Evolutionary conservation across 176 grass and related monocot species (phyloP), one percentile per base, ranked within the genome.

Genomic region (Juncus effusus): DNA sequence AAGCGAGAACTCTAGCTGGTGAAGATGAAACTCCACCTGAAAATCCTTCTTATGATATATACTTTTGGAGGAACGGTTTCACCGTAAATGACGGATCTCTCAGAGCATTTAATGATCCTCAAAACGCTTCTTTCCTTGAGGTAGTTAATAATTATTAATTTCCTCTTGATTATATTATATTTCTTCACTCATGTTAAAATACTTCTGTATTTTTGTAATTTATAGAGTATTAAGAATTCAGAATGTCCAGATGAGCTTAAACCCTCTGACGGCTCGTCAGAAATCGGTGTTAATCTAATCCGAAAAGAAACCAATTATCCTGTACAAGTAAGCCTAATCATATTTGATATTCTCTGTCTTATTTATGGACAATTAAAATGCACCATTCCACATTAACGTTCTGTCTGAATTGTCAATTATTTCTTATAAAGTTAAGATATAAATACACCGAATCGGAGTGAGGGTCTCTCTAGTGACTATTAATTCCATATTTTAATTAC

Each of bases 51-150:
- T 84, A 90, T 57, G 82, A 78, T 72, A 77, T 99, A 57, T 85
- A 76, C 63, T 94, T 94, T 37, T 99, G 89, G 89, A 94, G 63
- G 10, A 78, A 94, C 71, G 95, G 95, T 13, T 99, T 99, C 52
- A 90, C 89, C 56, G 85, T 99, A 53, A 86, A 97, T 60, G 76
- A 87, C 62, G 94, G 89, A 54, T 85, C 83, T 55, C 78, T 99
- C 50, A 86, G 95, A 81, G 79, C 78, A 78, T 94, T 99, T 65
- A 80, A 87, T 69, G 95, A 99, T 78, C 95, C 95, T 58, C 71
- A 81, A 51, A 84, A 94, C 82, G 77, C 78, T 38, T 70, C 83
- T 15, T 99, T 99, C 78, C 73, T 99, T 69, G 60, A 80, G 89
- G 95, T 99, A 86, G 74, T 77, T 13, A 56, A 51, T 14, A 52